These are phyloP conservation scores for Plasmodium gaboni DNA, from an alignment of 169 alveolate genomes.

Conservation along the genomic window DNA sequence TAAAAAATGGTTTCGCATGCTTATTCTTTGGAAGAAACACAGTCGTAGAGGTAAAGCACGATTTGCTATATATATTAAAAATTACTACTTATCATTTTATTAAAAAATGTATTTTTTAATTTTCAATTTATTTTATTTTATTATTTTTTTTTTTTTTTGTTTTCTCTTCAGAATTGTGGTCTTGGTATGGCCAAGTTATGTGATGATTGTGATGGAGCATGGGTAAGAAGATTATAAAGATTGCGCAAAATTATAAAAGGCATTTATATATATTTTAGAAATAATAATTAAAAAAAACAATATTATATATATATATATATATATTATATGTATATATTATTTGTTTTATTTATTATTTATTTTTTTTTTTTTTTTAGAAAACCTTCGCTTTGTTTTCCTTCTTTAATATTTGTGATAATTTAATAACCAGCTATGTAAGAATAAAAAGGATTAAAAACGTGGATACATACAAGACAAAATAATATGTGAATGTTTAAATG, in stretches of 20 bases:
- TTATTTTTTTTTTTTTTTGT: background rate
- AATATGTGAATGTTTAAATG: background rate
- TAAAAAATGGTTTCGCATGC: constrained; percentile 36
- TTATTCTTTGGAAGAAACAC: constrained; percentile 45
- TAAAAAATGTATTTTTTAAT: background rate
- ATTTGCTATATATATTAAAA: background rate
- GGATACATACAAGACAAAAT: too few relatives aligned
- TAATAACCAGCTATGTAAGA: constrained; percentile 63
- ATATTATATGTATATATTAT: background rate
- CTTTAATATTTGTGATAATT: constrained; percentile 63
- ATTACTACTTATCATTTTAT: background rate
- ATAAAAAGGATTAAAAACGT: background rate
- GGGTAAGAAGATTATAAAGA: constrained; percentile 28
- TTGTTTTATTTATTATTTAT: background rate
- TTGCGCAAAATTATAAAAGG: background rate
- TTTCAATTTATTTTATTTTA: constrained; percentile 8
- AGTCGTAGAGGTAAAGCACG: constrained; percentile 29
- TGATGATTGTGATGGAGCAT: constrained; percentile 68
- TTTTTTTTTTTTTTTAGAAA: constrained; percentile 36
- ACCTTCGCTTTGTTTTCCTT: constrained; percentile 57
- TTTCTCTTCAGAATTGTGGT: constrained; percentile 50
- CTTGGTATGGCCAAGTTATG: constrained; percentile 65
- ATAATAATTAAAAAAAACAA: background rate
- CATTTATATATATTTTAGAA: too few relatives aligned
- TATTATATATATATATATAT: background rate